phyloP scores from a whole-genome alignment of 306 rosid genomes.

The Vigna angularis region DNA sequence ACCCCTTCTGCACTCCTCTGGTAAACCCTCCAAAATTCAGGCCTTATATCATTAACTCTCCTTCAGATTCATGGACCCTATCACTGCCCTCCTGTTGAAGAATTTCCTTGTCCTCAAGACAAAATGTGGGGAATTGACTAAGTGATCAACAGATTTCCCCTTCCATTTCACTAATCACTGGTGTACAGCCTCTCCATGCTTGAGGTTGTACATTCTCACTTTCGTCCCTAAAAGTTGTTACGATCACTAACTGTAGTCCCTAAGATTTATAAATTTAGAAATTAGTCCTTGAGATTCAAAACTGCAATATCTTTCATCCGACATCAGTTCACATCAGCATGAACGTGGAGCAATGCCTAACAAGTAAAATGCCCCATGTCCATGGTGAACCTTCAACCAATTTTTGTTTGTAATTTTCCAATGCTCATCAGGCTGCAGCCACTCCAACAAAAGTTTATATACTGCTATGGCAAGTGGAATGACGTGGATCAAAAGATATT shows the following conservation, averaged over 20 bases:
- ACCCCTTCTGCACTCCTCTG: not conserved
- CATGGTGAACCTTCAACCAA: not conserved
- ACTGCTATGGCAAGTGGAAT: not conserved
- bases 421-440: not conserved
- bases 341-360: not conserved
- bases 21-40: not conserved
- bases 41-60: not conserved
- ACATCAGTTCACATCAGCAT: not conserved
- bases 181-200: not conserved
- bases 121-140: not conserved
- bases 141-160: not conserved
- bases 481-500: not conserved
- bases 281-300: not conserved
- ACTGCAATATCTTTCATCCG: not conserved
- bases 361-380: not conserved
- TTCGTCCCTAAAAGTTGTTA: not conserved
- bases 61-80: not conserved
- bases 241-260: not conserved
- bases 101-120: not conserved
- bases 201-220: not conserved
- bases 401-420: not conserved
- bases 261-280: not conserved
- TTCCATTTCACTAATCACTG: not conserved
- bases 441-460: not conserved
- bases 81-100: not conserved